Percentiles rank a stretch among this genome's conserved stretches.
These are phyloP conservation scores for Phytophthora hybrid DNA, from an alignment of 352 stramenopile genomes.

Conservation along the genomic window DNA sequence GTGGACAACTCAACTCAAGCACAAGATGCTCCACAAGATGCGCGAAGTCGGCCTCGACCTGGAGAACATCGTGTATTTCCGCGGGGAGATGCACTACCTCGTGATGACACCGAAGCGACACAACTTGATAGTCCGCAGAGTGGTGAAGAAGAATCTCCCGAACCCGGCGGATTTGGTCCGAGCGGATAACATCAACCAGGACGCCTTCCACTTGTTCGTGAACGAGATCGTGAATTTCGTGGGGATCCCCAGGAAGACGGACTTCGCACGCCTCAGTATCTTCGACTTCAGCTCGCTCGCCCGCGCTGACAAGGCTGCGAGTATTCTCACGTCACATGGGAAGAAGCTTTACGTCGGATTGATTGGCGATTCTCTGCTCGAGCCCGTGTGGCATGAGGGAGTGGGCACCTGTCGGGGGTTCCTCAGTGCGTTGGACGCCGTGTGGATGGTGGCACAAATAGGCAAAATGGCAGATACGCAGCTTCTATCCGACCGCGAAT, in stretches of 20 bases:
- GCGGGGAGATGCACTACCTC: neutral
- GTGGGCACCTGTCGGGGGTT: neutral
- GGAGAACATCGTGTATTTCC: slow-evolving; percentile 2
- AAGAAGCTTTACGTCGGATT: neutral
- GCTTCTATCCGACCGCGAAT: neutral
- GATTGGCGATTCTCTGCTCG: neutral
- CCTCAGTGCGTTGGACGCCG: neutral
- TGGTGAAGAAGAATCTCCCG: neutral
- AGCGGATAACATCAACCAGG: neutral
- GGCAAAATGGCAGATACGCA: neutral
- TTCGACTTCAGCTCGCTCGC: slow-evolving; percentile 1
- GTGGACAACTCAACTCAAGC: neutral
- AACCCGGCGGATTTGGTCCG: neutral
- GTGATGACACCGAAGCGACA: neutral
- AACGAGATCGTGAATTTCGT: neutral
- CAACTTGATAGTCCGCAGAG: neutral
- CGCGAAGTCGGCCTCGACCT: neutral
- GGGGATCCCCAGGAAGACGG: neutral
- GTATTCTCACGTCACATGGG: neutral
- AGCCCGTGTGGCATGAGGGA: neutral
- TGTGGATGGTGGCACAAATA: neutral
- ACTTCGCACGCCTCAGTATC: neutral
- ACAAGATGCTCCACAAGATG: neutral
- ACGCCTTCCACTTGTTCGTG: neutral
- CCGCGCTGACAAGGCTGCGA: neutral